Evolutionary conservation across 441 rosid species (phyloP), one percentile per base, ranked within the genome.

Genomic region (Euphorbia schlechtendalii): DNA sequence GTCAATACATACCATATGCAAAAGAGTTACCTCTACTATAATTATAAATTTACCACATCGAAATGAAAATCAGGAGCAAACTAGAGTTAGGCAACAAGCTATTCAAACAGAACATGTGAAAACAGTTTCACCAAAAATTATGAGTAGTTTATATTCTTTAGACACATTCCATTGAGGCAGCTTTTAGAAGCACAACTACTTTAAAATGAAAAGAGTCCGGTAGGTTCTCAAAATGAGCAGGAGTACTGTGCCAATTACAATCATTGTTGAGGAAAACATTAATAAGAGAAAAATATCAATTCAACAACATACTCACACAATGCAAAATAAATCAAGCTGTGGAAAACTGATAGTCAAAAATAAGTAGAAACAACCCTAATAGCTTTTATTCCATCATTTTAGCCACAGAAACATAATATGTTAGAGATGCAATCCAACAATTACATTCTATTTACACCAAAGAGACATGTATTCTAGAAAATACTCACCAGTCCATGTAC

Each of bases 401-500:
- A 64, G 24, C 60, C 60, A 53, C 34, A 20, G 46, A 45, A 38
- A 24, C 11, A 3, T 21, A 53, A 22, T 14, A 64, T 14, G 38
- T 22, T 64, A 38, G 48, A 22, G 52, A n/a, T 38, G 53, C 27
- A 22, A 25, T 25, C 40, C 10, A 27, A 12, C 36, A 22, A 17
- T 41, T 49, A 51, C 49, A 70, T 25, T 40, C 43, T 15, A 48
- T 12, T 18, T 38, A 65, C 45, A 40, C 0, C 28, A 55, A 3
- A 66, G 53, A 9, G 20, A 59, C 22, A 34, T 32, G 48, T 24
- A 59, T 40, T 64, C 67, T 18, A 48, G 9, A 8, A 46, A 63
- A 72, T 59, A 73, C 87, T 79, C 75, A 88, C 99, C 99, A 74
- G 88, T 90, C 99, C 99, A 93, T 88, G 75, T 93, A 90, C 62